Percentiles rank a stretch among this genome's conserved stretches.
phyloP scores from a whole-genome alignment of 116 monocot genomes.

The Posidonia oceanica region DNA sequence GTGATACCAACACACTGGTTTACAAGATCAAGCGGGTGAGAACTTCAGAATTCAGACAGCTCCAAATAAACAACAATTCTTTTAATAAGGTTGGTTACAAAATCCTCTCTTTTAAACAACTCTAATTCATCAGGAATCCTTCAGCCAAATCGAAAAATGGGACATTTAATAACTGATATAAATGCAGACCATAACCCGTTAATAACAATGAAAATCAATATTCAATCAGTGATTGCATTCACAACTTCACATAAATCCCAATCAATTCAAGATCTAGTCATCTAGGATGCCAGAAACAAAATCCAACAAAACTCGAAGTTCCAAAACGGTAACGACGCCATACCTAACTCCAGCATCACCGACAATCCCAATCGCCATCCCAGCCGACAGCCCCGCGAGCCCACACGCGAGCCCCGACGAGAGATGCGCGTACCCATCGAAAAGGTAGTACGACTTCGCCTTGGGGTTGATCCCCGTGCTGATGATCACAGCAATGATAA shows the following conservation, averaged over 20 bases:
- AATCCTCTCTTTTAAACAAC: no score
- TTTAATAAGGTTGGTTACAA: no score
- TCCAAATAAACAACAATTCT: no score
- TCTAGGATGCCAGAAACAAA: background rate
- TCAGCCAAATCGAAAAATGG: no score
- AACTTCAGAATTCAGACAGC: no score
- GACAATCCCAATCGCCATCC: slow-evolving; percentile 43
- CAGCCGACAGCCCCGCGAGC: slow-evolving; percentile 36
- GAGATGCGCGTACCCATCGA: slow-evolving; percentile 40
- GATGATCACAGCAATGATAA: slow-evolving; percentile 57
- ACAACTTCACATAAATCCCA: background rate
- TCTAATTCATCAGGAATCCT: no score
- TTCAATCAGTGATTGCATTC: no score
- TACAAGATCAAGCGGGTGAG: no score
- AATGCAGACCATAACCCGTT: no score
- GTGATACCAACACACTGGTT: no score
- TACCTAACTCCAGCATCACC: slow-evolving; percentile 43
- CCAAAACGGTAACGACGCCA: background rate
- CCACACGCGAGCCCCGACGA: slow-evolving; percentile 40
- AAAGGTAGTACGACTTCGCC: slow-evolving; percentile 37
- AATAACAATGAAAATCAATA: no score
- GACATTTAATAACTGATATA: no score
- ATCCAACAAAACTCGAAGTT: background rate
- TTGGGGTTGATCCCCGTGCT: slow-evolving; percentile 54
- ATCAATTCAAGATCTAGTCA: background rate